Base-by-base conservation (phyloP, 768 basidiomycete species). In the Tulasnella sp. region DNA sequence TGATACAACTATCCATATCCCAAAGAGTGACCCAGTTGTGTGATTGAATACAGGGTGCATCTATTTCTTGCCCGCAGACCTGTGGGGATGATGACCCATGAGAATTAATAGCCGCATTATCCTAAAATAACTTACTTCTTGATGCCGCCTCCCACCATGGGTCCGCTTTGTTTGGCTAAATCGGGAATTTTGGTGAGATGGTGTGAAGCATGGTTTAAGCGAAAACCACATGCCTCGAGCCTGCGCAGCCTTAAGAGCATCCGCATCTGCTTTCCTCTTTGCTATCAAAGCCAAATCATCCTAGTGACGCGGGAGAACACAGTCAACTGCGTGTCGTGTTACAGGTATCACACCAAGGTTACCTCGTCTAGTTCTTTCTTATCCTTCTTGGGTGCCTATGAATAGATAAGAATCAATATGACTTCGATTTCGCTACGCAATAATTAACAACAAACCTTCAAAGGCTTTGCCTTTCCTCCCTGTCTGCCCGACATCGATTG, bases 371-470 rank as follows among this genome's bases (percentile, higher is more conserved):
- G 75, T 1, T 80, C 83, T 58, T 74, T 77, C 66, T 79, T 77
- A 0, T 78, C 79, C 64, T 89, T 89, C 78, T 88, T 90, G 35
- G 87, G 73, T 46, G 83, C 79, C 86, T 90, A 56, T 7, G 27
- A 16, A 48, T n/a, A 40, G 27, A 51, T 2, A 15, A 43, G 34
- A 28, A n/a, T 16, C 22, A 16, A 7, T 22, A 32, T 32, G 39
- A 9, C 3, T 20, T 3, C 4, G 34, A 29, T 5, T 9, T 22
- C n/a, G 19, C 2, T 20, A 27, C 19, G 27, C 28, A 7, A 51
- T 33, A 10, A 37, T 19, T 41, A 8, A n/a, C n/a, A 35, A 25
- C 59, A 27, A 15, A 79, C 86, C 84, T 89, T 89, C 58, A 89
- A 67, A 47, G 87, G 87, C 74, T 90, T 90, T 47, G 81, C 61